Conservation (phyloP, 2,329 filamentous ascomycete genomes). For the Ceratocystis albifundus region DNA sequence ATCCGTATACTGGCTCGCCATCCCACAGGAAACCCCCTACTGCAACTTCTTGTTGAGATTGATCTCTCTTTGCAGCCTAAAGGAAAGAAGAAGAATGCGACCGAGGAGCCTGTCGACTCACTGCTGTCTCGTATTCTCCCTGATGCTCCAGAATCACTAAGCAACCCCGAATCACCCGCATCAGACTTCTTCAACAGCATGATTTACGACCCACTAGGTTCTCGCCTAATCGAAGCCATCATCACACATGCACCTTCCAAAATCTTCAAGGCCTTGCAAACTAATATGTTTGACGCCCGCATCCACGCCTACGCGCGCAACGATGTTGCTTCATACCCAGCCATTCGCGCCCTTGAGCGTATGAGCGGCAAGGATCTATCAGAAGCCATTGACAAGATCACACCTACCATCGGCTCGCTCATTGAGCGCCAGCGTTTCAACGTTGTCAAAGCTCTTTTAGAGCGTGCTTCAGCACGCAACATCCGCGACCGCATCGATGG, state of each 20-base stretch:
- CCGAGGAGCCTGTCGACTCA: conserved; percentile 33
- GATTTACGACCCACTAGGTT: conserved; percentile 82
- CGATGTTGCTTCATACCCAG: conserved; percentile 80
- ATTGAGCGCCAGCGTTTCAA: conserved; percentile 65
- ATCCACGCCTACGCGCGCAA: conserved; percentile 76
- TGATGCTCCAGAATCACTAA: conserved; percentile 57
- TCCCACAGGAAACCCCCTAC: conserved; percentile 77
- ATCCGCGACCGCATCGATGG: conserved; percentile 41
- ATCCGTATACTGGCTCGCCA: conserved; percentile 77
- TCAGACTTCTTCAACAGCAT: conserved; percentile 71
- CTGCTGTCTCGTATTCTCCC: conserved; percentile 70
- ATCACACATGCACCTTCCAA: conserved; percentile 72
- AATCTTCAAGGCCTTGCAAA: conserved; percentile 79
- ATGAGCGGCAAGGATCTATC: conserved; percentile 77
- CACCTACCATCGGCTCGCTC: conserved; percentile 60
- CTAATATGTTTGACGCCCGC: conserved; percentile 64
- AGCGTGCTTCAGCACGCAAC: conserved; percentile 63
- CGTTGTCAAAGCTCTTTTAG: conserved; percentile 70
- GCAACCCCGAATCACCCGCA: conserved; percentile 60
- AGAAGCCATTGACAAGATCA: conserved; percentile 57
- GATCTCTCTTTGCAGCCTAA: conserved; percentile 65
- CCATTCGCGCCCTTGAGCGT: conserved; percentile 68
- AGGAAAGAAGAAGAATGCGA: conserved; percentile 47
- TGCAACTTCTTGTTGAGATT: conserved; percentile 82
- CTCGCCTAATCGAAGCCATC: conserved; percentile 77